Percentiles rank a stretch among this genome's conserved stretches.
Evolutionary conservation across 108 stramenopile genomes (phyloP).

Genomic region (Nitzschia palea): DNA sequence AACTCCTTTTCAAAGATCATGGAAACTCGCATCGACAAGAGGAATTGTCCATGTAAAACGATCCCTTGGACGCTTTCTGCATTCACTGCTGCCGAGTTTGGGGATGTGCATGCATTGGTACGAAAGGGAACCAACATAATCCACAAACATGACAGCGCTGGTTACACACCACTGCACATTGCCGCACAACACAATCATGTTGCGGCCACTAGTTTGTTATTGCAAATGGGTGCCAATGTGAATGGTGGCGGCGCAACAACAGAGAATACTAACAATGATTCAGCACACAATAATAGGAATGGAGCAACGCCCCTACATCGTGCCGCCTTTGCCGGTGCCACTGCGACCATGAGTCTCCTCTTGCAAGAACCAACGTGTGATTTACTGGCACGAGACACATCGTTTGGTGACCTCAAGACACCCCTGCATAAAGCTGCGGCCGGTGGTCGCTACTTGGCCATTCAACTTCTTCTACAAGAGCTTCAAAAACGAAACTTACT

Average conservation of each 20-base stretch:
- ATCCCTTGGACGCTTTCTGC: slow-evolving; percentile 66
- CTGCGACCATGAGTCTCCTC: slow-evolving; percentile 70
- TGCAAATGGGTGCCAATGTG: slow-evolving; percentile 48
- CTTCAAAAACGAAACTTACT: slow-evolving; percentile 34
- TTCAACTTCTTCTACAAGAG: slow-evolving; percentile 61
- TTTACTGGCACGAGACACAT: slow-evolving; percentile 62
- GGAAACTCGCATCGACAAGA: background rate
- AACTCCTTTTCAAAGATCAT: no score
- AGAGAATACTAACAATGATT: background rate
- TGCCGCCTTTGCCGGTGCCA: slow-evolving; percentile 79
- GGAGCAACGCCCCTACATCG: slow-evolving; percentile 82
- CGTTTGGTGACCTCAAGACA: slow-evolving; percentile 75
- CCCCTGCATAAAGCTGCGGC: slow-evolving; percentile 86
- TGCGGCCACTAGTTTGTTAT: slow-evolving; percentile 54
- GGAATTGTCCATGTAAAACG: slow-evolving; percentile 21
- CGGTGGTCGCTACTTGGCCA: slow-evolving; percentile 77
- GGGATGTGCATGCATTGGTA: slow-evolving; percentile 56
- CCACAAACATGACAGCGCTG: slow-evolving; percentile 20
- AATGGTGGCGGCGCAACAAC: slow-evolving; percentile 20
- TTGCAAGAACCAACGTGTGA: slow-evolving; percentile 33
- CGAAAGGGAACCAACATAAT: slow-evolving; percentile 9
- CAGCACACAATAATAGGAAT: slow-evolving; percentile 4
- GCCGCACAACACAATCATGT: slow-evolving; percentile 83
- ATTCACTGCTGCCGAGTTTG: slow-evolving; percentile 83
- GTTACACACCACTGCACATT: slow-evolving; percentile 65